phyloP scores from a whole-genome alignment of 2,329 filamentous ascomycete genomes.

The Aspergillus sp. region DNA sequence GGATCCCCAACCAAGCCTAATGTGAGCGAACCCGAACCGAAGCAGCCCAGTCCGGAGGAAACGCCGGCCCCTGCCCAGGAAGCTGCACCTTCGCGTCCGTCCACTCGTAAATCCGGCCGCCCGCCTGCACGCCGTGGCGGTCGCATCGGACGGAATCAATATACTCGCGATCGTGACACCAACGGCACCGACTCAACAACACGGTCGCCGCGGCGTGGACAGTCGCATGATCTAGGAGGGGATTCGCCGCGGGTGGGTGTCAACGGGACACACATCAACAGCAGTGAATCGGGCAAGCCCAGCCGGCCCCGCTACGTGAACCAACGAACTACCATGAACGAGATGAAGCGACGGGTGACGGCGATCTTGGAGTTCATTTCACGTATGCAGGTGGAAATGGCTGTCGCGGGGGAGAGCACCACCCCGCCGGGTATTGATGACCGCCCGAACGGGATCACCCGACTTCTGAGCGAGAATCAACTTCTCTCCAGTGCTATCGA shows the following conservation, averaged over 20 bases:
- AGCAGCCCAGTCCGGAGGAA: constrained; percentile 45
- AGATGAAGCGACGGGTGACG: constrained; percentile 82
- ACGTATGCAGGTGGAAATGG: constrained; percentile 83
- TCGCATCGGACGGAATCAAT: constrained; percentile 74
- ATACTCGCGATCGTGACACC: constrained; percentile 73
- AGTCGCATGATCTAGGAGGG: constrained; percentile 42
- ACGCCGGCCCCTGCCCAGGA: constrained; percentile 43
- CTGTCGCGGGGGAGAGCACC: constrained; percentile 56
- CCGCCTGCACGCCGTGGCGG: constrained; percentile 66
- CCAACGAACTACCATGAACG: constrained; percentile 73
- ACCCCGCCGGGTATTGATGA: constrained; percentile 43
- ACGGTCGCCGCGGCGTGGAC: constrained; percentile 45
- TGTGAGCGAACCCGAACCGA: constrained; percentile 41
- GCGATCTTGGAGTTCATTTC: constrained; percentile 89
- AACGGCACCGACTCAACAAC: constrained; percentile 46
- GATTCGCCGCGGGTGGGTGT: constrained; percentile 41
- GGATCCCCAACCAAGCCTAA: constrained; percentile 55
- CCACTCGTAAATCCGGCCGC: constrained; percentile 63
- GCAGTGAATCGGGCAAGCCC: constrained; percentile 58
- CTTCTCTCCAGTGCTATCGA: not conserved
- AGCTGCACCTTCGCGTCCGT: constrained; percentile 40
- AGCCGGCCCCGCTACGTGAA: constrained; percentile 63
- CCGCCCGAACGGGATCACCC: constrained; percentile 34
- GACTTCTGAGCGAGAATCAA: not conserved
- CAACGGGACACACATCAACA: constrained; percentile 56